Evolutionary conservation across 1,284 basidiomycete genomes (phyloP), one percentile per base, ranked within the genome.

Genomic region (Apiotrichum porosum): DNA sequence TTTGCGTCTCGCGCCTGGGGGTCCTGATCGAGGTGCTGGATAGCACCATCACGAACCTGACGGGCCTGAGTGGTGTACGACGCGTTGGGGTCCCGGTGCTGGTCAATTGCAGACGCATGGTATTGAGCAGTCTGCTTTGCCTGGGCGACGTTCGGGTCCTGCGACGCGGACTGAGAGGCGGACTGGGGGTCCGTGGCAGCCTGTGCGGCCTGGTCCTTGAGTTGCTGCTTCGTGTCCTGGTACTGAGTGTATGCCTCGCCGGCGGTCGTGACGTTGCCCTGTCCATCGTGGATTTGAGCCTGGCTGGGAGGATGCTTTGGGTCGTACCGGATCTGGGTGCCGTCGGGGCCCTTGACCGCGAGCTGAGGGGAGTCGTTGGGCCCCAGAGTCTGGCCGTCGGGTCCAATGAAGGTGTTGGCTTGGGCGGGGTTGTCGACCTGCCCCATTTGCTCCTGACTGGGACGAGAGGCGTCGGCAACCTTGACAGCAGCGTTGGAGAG

Each of bases 401-500:
- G 36, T 2, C 40, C 40, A 9, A 39, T 22, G 40, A 36, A 46
- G n/a, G 39, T 72, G 41, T 71, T 65, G 49, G 69, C 57, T 17
- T 60, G 49, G 26, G 68, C 63, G 37, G 85, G 13, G 51, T 87
- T 78, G 73, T 95, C 84, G 35, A 88, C 82, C 21, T 73, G 70
- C 32, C 77, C 71, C 36, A 97, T 78, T 5, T 71, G 71, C 30
- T 88, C 82, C 42, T 84, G 74, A 41, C 73, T 61, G 0, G 93
- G 93, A 13, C 85, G 83, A 36, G 89, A 76, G 30, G 72, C 71
- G 46, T 83, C 79, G n/a, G 88, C 86, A 9, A 80, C 84, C 71
- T 90, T 87, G 59, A 77, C 71, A 1, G 87, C 85, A 24, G 81
- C 82, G 41, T 81, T 83, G 17, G 88, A 83, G 54, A 94, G 83